Base-by-base conservation (phyloP, 2,329 filamentous ascomycete genomes). In the Epicoccum sorghinum region DNA sequence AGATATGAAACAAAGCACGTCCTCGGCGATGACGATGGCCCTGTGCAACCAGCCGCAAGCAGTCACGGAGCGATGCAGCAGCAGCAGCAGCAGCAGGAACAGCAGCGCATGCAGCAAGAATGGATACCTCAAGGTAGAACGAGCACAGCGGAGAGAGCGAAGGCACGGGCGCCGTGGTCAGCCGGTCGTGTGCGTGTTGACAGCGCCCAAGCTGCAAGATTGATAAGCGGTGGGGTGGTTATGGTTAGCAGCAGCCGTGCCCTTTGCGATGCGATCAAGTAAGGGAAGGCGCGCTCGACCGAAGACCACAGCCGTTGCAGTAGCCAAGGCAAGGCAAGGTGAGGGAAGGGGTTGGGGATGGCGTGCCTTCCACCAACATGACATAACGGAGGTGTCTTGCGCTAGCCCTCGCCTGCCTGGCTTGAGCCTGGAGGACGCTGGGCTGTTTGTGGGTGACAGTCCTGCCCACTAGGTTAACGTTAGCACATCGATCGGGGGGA, bases 1-100 rank as follows among this genome's bases (percentile, higher is more conserved):
- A 53, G 52, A 53, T 47, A 39, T 69, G 68, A 71, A 71, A 71
- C 68, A 64, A 58, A 66, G 68, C 66, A 70, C 66, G 66, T 60
- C 57, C 62, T 65, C 38, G 57, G 47, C 49, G 57, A 46, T 50
- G 57, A 52, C 59, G 61, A 43, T 58, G 58, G 53, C 56, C 60
- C 47, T 54, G 59, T 60, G 58, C 37, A 52, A 56, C 54, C 30
- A 30, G 57, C 61, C 59, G 64, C 64, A 64, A 56, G 58, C 62
- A 57, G 63, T 52, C 45, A 51, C 6, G 35, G 47, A 48, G 49
- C 45, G 57, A 46, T 52, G 52, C 40, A 48, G 38, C 40, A 49
- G 36, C 18, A 18, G 52, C 40, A 48, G 38, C 40, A 49, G 36
- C 18, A 18, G 18, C 18, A 18, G 36, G 12, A 22, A 49, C n/a